These are phyloP conservation scores for Polyrhizophydium stewartii DNA, from an alignment of 371 early-diverging fungal genomes.

Conservation along the genomic window DNA sequence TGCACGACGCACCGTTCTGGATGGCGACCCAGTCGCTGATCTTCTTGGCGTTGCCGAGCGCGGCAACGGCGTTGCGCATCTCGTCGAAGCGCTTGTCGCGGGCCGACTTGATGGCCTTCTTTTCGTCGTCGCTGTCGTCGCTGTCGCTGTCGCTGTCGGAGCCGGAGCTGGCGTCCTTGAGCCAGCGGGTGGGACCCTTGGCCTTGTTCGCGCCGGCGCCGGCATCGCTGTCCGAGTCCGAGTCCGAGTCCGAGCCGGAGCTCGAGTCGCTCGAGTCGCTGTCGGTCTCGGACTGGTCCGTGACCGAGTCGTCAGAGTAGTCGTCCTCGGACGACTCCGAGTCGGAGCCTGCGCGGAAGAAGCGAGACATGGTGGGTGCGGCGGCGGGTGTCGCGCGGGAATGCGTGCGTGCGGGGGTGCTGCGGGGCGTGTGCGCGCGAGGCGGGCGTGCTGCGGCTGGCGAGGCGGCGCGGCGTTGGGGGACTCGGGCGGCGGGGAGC, in stretches of 20 bases:
- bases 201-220: constrained; percentile 3
- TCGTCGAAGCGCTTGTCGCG: constrained; percentile 83
- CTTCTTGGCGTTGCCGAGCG: constrained; percentile 73
- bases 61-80: constrained; percentile 44
- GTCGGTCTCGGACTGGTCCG: constrained; percentile 35
- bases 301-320: constrained; percentile 54
- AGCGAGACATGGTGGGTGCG: constrained; percentile 18
- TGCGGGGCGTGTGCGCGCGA: too few species aligned
- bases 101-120: constrained; percentile 72
- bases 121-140: constrained; percentile 56
- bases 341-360: constrained; percentile 25
- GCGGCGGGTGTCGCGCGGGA: too few species aligned
- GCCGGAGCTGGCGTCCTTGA: neutral
- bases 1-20: constrained; percentile 44
- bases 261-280: constrained; percentile 44
- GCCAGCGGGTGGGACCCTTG: neutral
- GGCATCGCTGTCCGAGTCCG: constrained; percentile 11
- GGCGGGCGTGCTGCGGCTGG: too few species aligned
- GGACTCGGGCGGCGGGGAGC: too few species aligned
- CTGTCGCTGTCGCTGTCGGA: neutral
- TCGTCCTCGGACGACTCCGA: constrained; percentile 36
- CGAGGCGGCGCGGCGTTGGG: too few species aligned
- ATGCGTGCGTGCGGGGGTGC: too few species aligned
- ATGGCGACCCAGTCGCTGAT: constrained; percentile 87
- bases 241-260: constrained; percentile 15